Base-by-base conservation (phyloP, 1,284 basidiomycete species). In the Rhodotorula sp. region DNA sequence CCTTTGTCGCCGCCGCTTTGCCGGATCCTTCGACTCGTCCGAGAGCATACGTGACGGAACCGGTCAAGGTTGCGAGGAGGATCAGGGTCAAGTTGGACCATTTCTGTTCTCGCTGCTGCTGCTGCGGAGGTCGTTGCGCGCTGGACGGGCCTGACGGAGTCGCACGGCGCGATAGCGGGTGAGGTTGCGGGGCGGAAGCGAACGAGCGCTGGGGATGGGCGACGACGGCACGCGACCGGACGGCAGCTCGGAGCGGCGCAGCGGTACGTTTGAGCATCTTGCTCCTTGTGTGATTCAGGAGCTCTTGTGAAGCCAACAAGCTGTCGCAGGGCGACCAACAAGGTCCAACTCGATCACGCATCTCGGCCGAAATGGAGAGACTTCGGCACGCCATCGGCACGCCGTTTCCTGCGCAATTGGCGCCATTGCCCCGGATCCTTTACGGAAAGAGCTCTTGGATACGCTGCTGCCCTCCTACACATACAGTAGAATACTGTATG, bases 51-150 rank as follows among this genome's bases (percentile, higher is more conserved):
- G 71, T 77, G 5, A 68, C 43, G 3, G 70, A 59, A n/a, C 78
- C 78, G n/a, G 74, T 76, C 21, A 78, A 26, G 15, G 78, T 77
- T 16, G 78, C 75, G 46, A 78, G 72, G 31, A 78, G 58, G 29
- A 78, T 61, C 20, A 73, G 64, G 20, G 73, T 74, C 46, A 76
- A 62, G 34, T 46, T 59, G 58, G 56, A 64, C 14, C 46, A 47
- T 31, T 62, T 67, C 3, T 43, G 20, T 1, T 63, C 56, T 8
- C 63, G 60, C 7, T 18, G 20, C 23, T 49, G 67, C 1, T 26
- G 7, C 5, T 62, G 48, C 0, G 63, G 54, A 0, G 64, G 58
- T 3, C 29, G 46, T 21, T 20, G n/a, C 7, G 47, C 18, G 29
- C 29, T 4, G 57, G 34, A 18, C 31, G 58, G 43, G 23, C 43